Percentiles rank a stretch among this genome's conserved stretches.
These are phyloP conservation scores for Pichia kluyveri DNA, from an alignment of 805 yeast genomes.

Conservation along the genomic window DNA sequence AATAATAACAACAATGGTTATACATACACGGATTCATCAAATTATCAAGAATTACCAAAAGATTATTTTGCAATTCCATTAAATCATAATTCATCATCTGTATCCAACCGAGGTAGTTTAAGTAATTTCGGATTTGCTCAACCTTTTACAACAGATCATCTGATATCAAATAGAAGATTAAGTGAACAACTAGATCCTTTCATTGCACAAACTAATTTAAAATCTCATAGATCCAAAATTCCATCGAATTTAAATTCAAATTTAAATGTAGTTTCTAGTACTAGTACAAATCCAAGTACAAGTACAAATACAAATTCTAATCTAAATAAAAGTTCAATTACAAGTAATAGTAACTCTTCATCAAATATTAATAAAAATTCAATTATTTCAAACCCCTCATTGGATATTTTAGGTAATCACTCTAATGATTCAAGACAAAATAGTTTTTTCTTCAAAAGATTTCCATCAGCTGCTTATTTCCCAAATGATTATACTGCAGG, in stretches of 20 bases:
- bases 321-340: too few species aligned
- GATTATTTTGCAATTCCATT: slow-evolving; percentile 13
- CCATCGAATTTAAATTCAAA: slow-evolving; percentile 1
- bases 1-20: background rate
- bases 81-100: background rate
- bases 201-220: slow-evolving; percentile 20
- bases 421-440: slow-evolving; percentile 17
- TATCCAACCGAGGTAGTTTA: too few species aligned
- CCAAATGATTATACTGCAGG: slow-evolving; percentile 19
- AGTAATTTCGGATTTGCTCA: slow-evolving; percentile 9
- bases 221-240: too few species aligned
- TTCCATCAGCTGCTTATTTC: slow-evolving; percentile 22
- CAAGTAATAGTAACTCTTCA: too few species aligned
- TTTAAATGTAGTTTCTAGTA: background rate
- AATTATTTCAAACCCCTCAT: too few species aligned
- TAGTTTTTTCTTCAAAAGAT: slow-evolving; percentile 22
- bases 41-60: slow-evolving; percentile 2
- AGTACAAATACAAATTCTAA: too few species aligned
- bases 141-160: slow-evolving; percentile 23
- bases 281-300: too few species aligned
- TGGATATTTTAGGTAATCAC: too few species aligned
- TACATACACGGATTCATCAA: background rate
- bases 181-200: slow-evolving; percentile 44
- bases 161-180: slow-evolving; percentile 30
- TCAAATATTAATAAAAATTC: too few species aligned